Percentiles rank a stretch among this genome's conserved stretches.
These are phyloP conservation scores for Cladosporium sp. DNA, from an alignment of 2,329 filamentous ascomycete genomes.

Conservation along the genomic window DNA sequence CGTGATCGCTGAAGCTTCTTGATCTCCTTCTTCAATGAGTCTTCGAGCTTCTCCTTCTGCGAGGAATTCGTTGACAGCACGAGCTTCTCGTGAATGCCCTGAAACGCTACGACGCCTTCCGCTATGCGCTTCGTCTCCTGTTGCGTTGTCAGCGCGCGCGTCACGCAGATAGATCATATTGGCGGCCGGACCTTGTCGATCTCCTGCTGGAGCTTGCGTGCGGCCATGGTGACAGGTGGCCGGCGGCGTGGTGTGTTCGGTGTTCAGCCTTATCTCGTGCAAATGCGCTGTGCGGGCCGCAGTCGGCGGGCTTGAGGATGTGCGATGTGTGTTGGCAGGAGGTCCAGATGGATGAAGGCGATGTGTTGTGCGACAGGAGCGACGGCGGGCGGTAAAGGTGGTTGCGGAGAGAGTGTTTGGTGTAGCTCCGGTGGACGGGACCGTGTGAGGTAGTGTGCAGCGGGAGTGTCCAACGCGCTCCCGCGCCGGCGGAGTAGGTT, in stretches of 20 bases:
- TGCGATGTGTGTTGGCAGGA: background rate
- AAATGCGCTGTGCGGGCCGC: slow-evolving; percentile 7
- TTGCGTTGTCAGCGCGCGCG: slow-evolving; percentile 16
- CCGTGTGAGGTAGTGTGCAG: slow-evolving; percentile 1
- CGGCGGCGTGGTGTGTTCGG: slow-evolving; percentile 8
- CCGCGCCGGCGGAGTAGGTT: slow-evolving; percentile 4
- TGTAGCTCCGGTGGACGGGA: slow-evolving; percentile 6
- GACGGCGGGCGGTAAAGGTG: slow-evolving; percentile 3
- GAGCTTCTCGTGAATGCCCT: slow-evolving; percentile 97
- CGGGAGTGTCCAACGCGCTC: slow-evolving; percentile 8
- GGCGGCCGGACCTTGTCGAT: slow-evolving; percentile 77
- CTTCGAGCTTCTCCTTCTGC: slow-evolving; percentile 97
- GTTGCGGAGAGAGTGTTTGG: slow-evolving; percentile 7
- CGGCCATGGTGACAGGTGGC: slow-evolving; percentile 67
- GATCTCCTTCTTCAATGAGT: slow-evolving; percentile 98
- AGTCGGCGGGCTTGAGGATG: slow-evolving; percentile 4
- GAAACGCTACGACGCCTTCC: slow-evolving; percentile 89
- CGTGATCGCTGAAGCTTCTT: slow-evolving; percentile 98
- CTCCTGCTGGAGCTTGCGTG: slow-evolving; percentile 94
- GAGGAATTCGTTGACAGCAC: slow-evolving; percentile 87
- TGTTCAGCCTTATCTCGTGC: slow-evolving; percentile 4
- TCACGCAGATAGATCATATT: background rate
- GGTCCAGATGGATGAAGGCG: background rate
- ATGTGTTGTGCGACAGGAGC: slow-evolving; percentile 11
- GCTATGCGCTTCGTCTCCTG: slow-evolving; percentile 86